These are phyloP conservation scores for Leccinum disarticulatum DNA, from an alignment of 768 basidiomycete species.

Conservation along the genomic window DNA sequence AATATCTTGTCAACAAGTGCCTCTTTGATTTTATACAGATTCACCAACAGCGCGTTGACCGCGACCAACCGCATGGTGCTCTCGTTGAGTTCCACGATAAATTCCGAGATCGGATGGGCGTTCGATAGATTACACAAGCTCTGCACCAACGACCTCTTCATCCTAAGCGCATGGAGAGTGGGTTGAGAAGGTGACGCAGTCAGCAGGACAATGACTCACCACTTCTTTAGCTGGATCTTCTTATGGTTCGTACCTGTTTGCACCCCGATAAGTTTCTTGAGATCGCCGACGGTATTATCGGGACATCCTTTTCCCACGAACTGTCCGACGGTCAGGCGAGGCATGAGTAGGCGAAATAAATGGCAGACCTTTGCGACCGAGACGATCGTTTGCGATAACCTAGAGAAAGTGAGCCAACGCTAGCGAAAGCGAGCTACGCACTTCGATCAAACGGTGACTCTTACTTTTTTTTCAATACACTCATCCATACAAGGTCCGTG, in stretches of 20 bases:
- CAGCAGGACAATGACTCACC: conserved; percentile 51
- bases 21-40: no score
- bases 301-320: conserved; percentile 92
- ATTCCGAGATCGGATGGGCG: no score
- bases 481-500: background rate
- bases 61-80: no score
- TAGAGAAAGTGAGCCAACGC: conserved; percentile 32
- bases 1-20: no score
- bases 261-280: conserved; percentile 95
- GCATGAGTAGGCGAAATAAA: background rate
- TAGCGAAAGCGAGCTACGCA: conserved; percentile 18
- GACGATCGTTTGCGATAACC: conserved; percentile 94
- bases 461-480: background rate
- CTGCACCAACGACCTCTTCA: no score
- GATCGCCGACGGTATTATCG: conserved; percentile 94
- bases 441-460: conserved; percentile 47
- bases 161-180: background rate
- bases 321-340: conserved; percentile 32
- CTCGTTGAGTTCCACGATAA: no score
- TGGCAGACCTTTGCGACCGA: conserved; percentile 83
- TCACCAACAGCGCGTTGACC: no score
- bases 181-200: background rate
- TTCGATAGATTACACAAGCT: no score
- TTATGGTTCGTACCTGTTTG: conserved; percentile 85
- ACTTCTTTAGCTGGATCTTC: conserved; percentile 97